phyloP scores from a whole-genome alignment of 1,139 yeast species.

The Hyphopichia khmerensis region DNA sequence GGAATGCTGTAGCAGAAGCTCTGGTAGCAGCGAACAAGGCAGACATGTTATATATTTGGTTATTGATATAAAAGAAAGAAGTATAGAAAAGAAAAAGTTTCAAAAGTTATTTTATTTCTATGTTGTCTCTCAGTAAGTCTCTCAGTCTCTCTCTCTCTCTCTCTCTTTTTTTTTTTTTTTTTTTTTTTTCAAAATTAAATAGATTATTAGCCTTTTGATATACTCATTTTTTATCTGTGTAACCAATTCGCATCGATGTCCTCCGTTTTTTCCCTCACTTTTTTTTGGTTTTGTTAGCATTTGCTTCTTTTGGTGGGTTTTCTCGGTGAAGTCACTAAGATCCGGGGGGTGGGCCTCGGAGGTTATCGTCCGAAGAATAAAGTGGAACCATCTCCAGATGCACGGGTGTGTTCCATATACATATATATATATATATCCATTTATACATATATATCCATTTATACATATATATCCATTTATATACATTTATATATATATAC shows the following conservation, averaged over 20 bases:
- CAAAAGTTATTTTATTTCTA: too few relatives aligned
- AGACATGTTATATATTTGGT: constrained; percentile 18
- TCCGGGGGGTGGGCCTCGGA: constrained; percentile 6
- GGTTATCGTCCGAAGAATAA: constrained; percentile 8
- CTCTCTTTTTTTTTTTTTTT: too few relatives aligned
- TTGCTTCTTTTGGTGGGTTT: too few relatives aligned
- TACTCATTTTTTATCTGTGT: not conserved
- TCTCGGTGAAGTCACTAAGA: not conserved
- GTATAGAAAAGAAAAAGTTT: not conserved
- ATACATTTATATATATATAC: too few relatives aligned
- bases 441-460: too few relatives aligned
- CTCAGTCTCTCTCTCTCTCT: too few relatives aligned
- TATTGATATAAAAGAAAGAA: not conserved
- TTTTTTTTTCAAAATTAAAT: too few relatives aligned
- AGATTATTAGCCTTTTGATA: too few relatives aligned
- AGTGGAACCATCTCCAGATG: not conserved
- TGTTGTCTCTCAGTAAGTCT: too few relatives aligned
- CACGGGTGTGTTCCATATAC: not conserved
- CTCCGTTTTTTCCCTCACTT: constrained; percentile 7
- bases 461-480: too few relatives aligned
- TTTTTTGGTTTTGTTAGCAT: too few relatives aligned
- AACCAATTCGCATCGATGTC: constrained; percentile 13
- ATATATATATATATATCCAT: too few relatives aligned
- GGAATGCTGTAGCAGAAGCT: constrained; percentile 25
- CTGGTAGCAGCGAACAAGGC: constrained; percentile 36